Evolutionary conservation across 495 filamentous ascomycete species (phyloP), one percentile per base, ranked within the genome.

Genomic region (Chlorociboria aeruginascens): DNA sequence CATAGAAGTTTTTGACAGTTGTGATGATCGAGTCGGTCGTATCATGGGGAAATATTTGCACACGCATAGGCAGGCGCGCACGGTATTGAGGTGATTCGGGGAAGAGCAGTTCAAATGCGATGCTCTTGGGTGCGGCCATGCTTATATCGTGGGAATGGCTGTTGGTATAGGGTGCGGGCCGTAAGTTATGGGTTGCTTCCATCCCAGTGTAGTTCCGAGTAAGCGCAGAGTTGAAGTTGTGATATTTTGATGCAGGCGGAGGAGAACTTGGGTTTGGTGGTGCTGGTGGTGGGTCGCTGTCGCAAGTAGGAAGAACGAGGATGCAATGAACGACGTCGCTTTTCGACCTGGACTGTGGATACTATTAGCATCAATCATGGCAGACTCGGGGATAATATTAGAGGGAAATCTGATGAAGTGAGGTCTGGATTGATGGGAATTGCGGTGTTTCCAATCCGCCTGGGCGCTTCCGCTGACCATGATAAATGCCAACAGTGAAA

Each of bases 1-100:
- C 92, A 62, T 92, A 95, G 69, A 96, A 95, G 68, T 95, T 95
- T 70, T 93, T 96, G 46, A 96, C 89, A 4, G 92, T 96, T 3
- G 86, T 85, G 46, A 95, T 83, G 63, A 98, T 97, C 20, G 87
- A 94, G 51, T 95, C 89, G 6, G 92, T 98, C 39, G 83, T 83
- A 69, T 98, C 92, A 66, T 95, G 87, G 16, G 85, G 85, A 54
- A 77, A 89, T 40, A 98, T 96, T 42, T 86, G 81, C 31, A 98
- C 88, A 57, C 87, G 78, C 76, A 97, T 83, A 10, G 92, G 90
- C 45, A 93, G 75, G 52, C 89, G 78, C 55, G 82, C 86, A 50
- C 79, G 76, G 49, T 80, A 76, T 60, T 84, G 80, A 49, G 83
- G 76, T 42, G 77, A 78, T 44, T 85, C 76, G 50, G 80, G 74